These are phyloP conservation scores for Vigna radiata DNA, from an alignment of 306 rosid species.

Conservation along the genomic window DNA sequence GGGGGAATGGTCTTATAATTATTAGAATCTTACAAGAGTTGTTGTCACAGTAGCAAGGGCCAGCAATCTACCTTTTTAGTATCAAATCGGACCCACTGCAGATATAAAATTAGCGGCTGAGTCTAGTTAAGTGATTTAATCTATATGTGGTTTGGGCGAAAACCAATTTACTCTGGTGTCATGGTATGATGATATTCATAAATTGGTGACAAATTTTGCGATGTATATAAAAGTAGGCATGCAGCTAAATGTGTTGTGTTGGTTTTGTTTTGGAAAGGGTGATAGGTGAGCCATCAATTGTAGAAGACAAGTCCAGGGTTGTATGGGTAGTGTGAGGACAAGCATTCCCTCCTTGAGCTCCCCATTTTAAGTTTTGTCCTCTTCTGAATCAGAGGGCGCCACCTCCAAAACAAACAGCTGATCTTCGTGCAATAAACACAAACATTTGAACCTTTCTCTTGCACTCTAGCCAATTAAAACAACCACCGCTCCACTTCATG, in stretches of 20 bases:
- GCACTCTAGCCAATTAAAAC: constrained; percentile 20
- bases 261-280: background rate
- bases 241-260: background rate
- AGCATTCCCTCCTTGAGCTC: constrained; percentile 38
- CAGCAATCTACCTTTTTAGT: constrained; percentile 51
- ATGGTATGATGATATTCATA: background rate
- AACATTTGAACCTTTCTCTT: background rate
- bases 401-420: constrained; percentile 36
- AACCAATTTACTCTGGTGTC: constrained; percentile 25
- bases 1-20: constrained; percentile 51
- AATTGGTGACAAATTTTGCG: background rate
- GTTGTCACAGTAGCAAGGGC: constrained; percentile 60
- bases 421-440: background rate
- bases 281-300: constrained; percentile 69
- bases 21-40: constrained; percentile 63
- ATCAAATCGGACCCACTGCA: constrained; percentile 59
- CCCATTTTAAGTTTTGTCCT: constrained; percentile 44
- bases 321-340: constrained; percentile 48
- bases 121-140: constrained; percentile 35
- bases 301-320: constrained; percentile 45
- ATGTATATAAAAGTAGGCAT: background rate
- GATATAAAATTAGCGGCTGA: constrained; percentile 44
- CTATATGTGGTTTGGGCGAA: constrained; percentile 21
- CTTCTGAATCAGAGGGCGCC: constrained; percentile 43
- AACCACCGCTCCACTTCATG: constrained; percentile 16